A percentile compares a stretch with the other conserved stretches of the same genome.
Evolutionary conservation across 371 early-diverging fungal genomes (phyloP).

Genomic region (Mucor indicus): DNA sequence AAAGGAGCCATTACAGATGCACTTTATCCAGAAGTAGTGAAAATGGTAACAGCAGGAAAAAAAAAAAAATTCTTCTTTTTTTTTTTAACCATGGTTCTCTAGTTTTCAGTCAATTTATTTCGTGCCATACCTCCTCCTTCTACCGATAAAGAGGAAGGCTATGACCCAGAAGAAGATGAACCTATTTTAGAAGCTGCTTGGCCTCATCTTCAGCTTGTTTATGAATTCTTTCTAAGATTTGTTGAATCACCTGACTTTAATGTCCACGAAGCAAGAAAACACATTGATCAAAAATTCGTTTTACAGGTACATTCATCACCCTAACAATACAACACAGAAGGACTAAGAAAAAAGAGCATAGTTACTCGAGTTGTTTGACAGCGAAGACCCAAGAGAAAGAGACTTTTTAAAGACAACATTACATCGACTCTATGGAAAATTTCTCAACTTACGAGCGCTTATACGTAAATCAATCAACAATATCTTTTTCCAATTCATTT

Average conservation of each 20-base stretch:
- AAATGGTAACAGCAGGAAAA: conserved; percentile 90
- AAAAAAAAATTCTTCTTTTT: not conserved
- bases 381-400: conserved; percentile 96
- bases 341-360: conserved; percentile 21
- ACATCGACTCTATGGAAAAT: conserved; percentile 97
- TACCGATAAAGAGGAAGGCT: conserved; percentile 89
- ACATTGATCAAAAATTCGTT: conserved; percentile 24
- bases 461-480: conserved; percentile 95
- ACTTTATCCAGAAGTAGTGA: conserved; percentile 86
- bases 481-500: conserved; percentile 95
- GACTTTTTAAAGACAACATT: conserved; percentile 96
- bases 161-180: conserved; percentile 98
- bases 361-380: conserved; percentile 94
- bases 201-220: conserved; percentile 97
- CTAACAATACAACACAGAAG: not conserved
- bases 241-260: conserved; percentile 97
- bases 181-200: conserved; percentile 93
- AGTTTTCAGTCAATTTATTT: conserved; percentile 92
- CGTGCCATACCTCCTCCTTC: conserved; percentile 94
- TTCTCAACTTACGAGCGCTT: conserved; percentile 91
- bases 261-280: conserved; percentile 73
- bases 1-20: conserved; percentile 80
- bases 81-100: not conserved
- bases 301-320: too few relatives aligned
- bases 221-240: conserved; percentile 95